A percentile compares a stretch with the other conserved stretches of the same genome.
Evolutionary conservation across 768 basidiomycete genomes (phyloP).

Genomic region (Candolleomyces aberdarensis): DNA sequence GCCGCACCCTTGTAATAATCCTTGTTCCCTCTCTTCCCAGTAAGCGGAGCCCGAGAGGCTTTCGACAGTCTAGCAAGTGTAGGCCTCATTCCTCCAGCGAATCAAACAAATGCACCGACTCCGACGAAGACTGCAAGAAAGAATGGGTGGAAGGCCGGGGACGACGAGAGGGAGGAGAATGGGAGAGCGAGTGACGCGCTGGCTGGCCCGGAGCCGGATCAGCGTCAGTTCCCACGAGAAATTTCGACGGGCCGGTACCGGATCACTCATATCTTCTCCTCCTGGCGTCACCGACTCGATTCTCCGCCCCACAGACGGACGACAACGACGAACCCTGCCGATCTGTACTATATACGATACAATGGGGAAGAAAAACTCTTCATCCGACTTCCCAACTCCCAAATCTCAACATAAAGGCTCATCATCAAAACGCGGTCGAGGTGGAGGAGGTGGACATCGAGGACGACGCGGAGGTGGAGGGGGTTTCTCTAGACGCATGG

Average conservation of each 20-base stretch:
- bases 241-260: background rate
- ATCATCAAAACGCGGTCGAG: slow-evolving; percentile 33
- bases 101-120: too few relatives aligned
- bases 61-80: slow-evolving; percentile 71
- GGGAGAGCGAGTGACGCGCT: slow-evolving; percentile 11
- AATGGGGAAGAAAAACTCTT: slow-evolving; percentile 39
- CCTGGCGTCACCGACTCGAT: too few relatives aligned
- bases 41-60: slow-evolving; percentile 80
- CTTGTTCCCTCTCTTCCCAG: slow-evolving; percentile 87
- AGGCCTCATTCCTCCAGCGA: slow-evolving; percentile 51
- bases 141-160: background rate
- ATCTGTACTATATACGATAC: too few relatives aligned
- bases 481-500: background rate
- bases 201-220: background rate
- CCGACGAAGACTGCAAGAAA: too few relatives aligned
- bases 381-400: slow-evolving; percentile 5
- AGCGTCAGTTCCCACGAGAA: background rate
- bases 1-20: slow-evolving; percentile 92
- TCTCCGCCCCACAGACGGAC: too few relatives aligned
- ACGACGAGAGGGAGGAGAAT: slow-evolving; percentile 1
- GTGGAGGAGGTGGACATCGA: slow-evolving; percentile 27
- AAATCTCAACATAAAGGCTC: background rate
- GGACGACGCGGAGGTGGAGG: background rate
- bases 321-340: background rate
- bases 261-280: background rate